Percentiles rank a stretch among this genome's conserved stretches.
These are phyloP conservation scores for Colletotrichum endophyticum DNA, from an alignment of 2,329 filamentous ascomycete genomes.

Conservation along the genomic window DNA sequence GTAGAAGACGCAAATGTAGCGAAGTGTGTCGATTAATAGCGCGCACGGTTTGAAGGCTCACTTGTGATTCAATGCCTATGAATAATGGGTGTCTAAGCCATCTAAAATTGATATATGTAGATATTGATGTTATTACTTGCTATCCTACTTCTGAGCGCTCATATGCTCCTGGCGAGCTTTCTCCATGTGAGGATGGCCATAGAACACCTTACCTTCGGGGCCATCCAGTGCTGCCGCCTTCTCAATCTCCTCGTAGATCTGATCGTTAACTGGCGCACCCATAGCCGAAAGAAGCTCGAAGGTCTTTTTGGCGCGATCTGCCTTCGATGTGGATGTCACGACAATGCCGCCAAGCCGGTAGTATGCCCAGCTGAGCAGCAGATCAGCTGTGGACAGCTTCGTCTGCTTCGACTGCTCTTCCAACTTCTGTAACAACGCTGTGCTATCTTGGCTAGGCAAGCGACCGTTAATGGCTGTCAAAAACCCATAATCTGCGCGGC, in stretches of 20 bases:
- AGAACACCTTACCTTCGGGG: background rate
- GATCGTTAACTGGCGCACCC: background rate
- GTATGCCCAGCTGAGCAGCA: background rate
- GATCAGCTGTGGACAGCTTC: background rate
- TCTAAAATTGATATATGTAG: rapidly evolving
- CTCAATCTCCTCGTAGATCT: background rate
- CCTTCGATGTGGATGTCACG: background rate
- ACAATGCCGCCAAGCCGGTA: background rate
- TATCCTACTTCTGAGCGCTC: background rate
- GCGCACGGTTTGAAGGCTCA: background rate
- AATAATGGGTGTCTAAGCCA: background rate
- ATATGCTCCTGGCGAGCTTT: background rate
- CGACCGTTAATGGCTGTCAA: background rate
- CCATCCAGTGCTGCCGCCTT: background rate
- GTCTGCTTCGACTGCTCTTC: background rate
- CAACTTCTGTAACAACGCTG: background rate
- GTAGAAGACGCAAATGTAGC: background rate
- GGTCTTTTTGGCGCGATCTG: background rate
- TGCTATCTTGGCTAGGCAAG: background rate
- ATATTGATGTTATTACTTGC: background rate
- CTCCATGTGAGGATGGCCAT: background rate
- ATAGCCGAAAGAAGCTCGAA: background rate
- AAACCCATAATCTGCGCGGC: background rate
- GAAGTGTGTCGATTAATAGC: background rate
- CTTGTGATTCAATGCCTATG: background rate